phyloP scores from a whole-genome alignment of 495 filamentous ascomycete species.

The Lophium mytilinum region DNA sequence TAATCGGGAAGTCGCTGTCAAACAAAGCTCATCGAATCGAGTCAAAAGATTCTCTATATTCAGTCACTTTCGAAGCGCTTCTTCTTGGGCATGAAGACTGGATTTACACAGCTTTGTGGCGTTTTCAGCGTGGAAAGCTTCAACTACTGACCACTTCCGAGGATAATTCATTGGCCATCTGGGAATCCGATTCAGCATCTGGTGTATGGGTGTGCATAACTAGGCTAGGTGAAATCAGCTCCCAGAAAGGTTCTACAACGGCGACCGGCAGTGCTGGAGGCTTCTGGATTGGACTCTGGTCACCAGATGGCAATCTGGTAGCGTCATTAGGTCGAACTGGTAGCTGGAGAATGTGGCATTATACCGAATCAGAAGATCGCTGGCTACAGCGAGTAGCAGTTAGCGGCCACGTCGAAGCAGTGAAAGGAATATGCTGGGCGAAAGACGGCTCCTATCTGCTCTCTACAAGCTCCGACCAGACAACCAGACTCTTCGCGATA shows the following conservation, averaged over 20 bases:
- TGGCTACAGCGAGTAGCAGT: conserved; percentile 75
- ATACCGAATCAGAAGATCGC: conserved; percentile 44
- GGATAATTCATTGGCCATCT: conserved; percentile 89
- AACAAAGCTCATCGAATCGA: conserved; percentile 79
- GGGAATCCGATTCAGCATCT: conserved; percentile 72
- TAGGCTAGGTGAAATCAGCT: conserved; percentile 84
- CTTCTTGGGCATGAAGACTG: conserved; percentile 96
- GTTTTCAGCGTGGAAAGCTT: conserved; percentile 42
- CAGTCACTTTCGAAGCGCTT: conserved; percentile 87
- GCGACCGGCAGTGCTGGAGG: conserved; percentile 93
- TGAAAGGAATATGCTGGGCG: conserved; percentile 77
- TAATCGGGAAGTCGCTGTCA: conserved; percentile 55
- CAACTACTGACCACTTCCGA: conserved; percentile 87
- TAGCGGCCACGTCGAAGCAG: conserved; percentile 73
- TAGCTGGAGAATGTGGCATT: conserved; percentile 80
- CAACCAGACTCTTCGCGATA: conserved; percentile 81
- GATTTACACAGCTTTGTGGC: conserved; percentile 85
- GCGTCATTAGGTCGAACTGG: conserved; percentile 83
- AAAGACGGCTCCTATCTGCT: conserved; percentile 75
- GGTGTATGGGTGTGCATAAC: conserved; percentile 83
- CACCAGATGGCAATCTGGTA: conserved; percentile 63
- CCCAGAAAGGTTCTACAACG: conserved; percentile 88
- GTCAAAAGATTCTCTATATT: conserved; percentile 52
- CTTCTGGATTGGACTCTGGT: conserved; percentile 95
- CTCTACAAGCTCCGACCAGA: conserved; percentile 86